Percentiles rank a stretch among this genome's conserved stretches.
phyloP scores from a whole-genome alignment of 2,329 filamentous ascomycete genomes.

The Coniosporium tulheliwenetii region DNA sequence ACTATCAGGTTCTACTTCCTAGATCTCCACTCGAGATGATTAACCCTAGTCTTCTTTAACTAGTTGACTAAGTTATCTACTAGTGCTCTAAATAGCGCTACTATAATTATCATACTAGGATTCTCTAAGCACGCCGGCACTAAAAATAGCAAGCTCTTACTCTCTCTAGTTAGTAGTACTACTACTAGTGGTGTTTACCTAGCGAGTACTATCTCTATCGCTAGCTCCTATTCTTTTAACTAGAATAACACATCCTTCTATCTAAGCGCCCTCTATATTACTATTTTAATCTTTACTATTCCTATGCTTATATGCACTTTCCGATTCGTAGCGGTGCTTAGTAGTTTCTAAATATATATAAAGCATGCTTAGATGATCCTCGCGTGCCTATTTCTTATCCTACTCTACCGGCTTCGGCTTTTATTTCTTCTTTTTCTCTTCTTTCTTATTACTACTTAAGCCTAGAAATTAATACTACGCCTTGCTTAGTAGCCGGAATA shows the following conservation, averaged over 20 bases:
- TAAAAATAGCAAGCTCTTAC: conserved; percentile 11
- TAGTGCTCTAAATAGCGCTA: neutral
- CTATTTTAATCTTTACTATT: neutral
- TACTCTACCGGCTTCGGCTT: too few relatives aligned
- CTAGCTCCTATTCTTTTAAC: conserved; percentile 5
- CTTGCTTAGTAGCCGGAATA: neutral
- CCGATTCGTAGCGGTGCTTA: neutral
- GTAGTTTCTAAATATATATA: too few relatives aligned
- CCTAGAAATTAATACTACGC: neutral
- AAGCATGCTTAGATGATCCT: too few relatives aligned
- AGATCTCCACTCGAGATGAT: conserved; percentile 4
- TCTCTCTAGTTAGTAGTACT: too few relatives aligned
- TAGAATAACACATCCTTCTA: neutral
- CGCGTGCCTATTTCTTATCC: neutral
- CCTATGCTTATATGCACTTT: neutral
- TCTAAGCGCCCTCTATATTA: neutral
- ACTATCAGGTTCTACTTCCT: conserved; percentile 5
- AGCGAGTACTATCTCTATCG: conserved; percentile 5
- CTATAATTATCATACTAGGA: conserved; percentile 6
- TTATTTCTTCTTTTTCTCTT: neutral
- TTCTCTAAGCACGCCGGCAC: conserved; percentile 6
- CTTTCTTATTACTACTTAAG: neutral
- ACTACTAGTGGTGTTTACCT: too few relatives aligned
- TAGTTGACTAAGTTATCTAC: conserved; percentile 4
- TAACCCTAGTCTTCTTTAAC: conserved; percentile 2